Base-by-base conservation (phyloP, 352 stramenopile genomes). In the Globisporangium orthogonon region DNA sequence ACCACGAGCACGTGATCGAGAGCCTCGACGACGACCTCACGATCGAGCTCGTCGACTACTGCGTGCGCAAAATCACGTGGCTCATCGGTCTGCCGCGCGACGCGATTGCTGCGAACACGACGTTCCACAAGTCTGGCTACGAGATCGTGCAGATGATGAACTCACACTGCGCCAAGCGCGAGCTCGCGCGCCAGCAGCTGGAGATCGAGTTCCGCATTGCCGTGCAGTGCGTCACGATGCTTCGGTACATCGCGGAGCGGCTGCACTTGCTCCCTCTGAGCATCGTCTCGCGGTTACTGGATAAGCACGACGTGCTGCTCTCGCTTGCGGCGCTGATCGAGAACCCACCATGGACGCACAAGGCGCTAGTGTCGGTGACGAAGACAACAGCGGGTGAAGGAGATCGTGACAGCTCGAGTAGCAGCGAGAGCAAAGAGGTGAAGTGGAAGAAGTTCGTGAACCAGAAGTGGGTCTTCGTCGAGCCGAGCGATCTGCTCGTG, bases 221-320 rank as follows among this genome's bases (percentile, higher is more conserved):
- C 0, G 83, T 98, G 1, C 76, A 95, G 33, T 83, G 81, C 67
- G 82, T 97, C 33, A 93, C 90, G 1, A 69, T 98, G 13, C 61
- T 97, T 48, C 83, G 91, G 10, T 97, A 94, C 62, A 64, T 98
- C 15, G 82, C 83, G 23, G 92, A 98, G 67, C 82, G 95, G 46
- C 66, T 97, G 31, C 70, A 95, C 29, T 33, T 87, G 17, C 68
- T 98, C 9, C 76, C 94, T 17, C 61, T 98, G 15, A 86, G 76
- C 61, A 73, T 97, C 23, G 74, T 97, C 13, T 91, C 84, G 11
- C 86, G 96, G 18, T 69, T 99, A 23, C 58, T 98, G n/a, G 92
- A 98, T 61, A 98, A 91, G n/a, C 95, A 98, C 63, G 96, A 99
- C 65, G 81, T 96, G 49, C 77, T 98, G 13, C 70, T 98, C 14